These are phyloP conservation scores for Bipolaris bicolor DNA, from an alignment of 2,329 filamentous ascomycete species.

Conservation along the genomic window DNA sequence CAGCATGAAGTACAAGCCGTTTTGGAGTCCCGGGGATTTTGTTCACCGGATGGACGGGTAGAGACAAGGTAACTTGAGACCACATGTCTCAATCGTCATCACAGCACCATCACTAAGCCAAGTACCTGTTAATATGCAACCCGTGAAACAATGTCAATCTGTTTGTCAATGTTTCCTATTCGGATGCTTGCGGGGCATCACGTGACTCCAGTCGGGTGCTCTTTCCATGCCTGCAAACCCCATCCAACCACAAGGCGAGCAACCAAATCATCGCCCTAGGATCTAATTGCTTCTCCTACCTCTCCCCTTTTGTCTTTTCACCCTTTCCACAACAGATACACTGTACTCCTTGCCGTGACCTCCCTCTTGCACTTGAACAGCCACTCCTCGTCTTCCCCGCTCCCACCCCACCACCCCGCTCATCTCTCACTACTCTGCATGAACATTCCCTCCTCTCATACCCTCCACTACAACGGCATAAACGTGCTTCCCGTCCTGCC, in stretches of 20 bases:
- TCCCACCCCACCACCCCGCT: not conserved
- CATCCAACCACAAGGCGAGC: too few relatives aligned
- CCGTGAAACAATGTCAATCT: not conserved
- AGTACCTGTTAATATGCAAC: not conserved
- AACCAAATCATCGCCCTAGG: too few relatives aligned
- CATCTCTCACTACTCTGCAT: not conserved
- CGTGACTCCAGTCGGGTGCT: too few relatives aligned
- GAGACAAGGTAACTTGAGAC: too few relatives aligned
- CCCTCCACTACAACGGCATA: not conserved
- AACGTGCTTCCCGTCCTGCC: not conserved
- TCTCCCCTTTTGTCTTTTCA: not conserved
- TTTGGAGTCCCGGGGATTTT: too few relatives aligned
- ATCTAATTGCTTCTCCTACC: not conserved
- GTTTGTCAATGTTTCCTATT: too few relatives aligned
- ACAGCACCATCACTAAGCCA: not conserved
- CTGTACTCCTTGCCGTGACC: not conserved
- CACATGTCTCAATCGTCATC: not conserved
- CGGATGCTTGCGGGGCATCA: too few relatives aligned
- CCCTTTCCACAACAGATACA: not conserved
- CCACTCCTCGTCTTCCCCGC: not conserved
- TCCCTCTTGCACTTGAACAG: not conserved
- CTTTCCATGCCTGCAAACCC: too few relatives aligned
- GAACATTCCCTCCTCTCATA: not conserved
- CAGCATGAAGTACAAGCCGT: too few relatives aligned
- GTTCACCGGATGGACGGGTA: too few relatives aligned